Percentiles rank a stretch among this genome's conserved stretches.
These are phyloP conservation scores for Fusarium chuoi DNA, from an alignment of 2,329 filamentous ascomycete species.

Conservation along the genomic window DNA sequence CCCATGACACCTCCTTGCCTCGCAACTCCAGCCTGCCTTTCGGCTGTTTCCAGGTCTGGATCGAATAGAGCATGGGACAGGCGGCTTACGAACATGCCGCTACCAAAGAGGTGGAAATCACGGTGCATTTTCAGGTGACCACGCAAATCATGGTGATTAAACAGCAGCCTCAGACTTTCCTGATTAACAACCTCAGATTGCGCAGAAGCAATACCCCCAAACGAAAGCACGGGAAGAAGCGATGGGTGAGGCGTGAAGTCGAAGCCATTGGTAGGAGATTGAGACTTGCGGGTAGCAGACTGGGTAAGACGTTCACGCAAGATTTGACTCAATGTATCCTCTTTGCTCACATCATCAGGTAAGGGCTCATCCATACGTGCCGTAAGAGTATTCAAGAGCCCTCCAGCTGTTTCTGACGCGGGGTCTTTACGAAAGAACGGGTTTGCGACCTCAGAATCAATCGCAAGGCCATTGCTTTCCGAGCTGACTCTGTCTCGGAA, in stretches of 20 bases:
- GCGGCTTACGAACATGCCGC: constrained; percentile 83
- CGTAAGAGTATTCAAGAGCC: constrained; percentile 43
- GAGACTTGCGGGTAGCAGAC: constrained; percentile 42
- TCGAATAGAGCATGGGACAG: constrained; percentile 88
- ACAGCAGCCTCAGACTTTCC: constrained; percentile 79
- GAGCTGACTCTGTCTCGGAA: not conserved
- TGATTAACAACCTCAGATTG: constrained; percentile 83
- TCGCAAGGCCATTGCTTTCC: not conserved
- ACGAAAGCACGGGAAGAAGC: constrained; percentile 74
- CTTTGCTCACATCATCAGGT: constrained; percentile 21
- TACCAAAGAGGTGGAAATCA: constrained; percentile 85
- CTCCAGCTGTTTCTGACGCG: not conserved
- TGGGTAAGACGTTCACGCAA: constrained; percentile 54
- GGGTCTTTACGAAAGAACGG: constrained; percentile 59
- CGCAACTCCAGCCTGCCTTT: constrained; percentile 75
- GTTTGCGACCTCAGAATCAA: constrained; percentile 37
- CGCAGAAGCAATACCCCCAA: constrained; percentile 76
- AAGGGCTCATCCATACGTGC: constrained; percentile 45
- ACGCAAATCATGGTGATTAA: constrained; percentile 76
- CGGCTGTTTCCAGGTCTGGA: constrained; percentile 81
- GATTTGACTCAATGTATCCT: constrained; percentile 54
- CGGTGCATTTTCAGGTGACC: constrained; percentile 79
- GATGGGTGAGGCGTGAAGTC: constrained; percentile 66
- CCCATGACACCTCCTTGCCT: constrained; percentile 80
- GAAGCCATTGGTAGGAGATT: constrained; percentile 28